phyloP scores from a whole-genome alignment of 78 protist genomes.

The Chrysochromulina parva region DNA sequence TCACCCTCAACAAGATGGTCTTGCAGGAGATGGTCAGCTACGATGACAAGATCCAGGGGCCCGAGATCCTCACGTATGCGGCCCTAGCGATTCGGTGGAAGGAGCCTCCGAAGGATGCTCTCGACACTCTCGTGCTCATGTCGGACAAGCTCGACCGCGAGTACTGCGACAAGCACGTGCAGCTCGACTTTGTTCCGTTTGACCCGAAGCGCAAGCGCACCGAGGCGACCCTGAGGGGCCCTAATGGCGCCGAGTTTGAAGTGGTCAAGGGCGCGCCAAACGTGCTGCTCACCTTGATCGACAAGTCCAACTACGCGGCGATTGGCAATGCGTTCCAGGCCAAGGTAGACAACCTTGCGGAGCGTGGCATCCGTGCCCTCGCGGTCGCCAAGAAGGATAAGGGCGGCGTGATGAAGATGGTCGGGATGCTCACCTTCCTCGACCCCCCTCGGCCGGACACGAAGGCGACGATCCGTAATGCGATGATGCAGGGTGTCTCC shows the following conservation, averaged over 20 bases:
- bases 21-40: neutral
- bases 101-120: constrained; percentile 41
- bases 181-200: constrained; percentile 30
- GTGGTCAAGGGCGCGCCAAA: constrained; percentile 78
- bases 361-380: neutral
- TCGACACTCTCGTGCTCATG: constrained; percentile 31
- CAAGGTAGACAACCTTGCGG: neutral
- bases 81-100: constrained; percentile 25
- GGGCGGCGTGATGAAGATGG: constrained; percentile 40
- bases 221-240: constrained; percentile 32
- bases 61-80: neutral
- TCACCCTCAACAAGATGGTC: neutral
- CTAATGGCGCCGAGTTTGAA: constrained; percentile 12
- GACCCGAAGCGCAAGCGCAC: constrained; percentile 15
- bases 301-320: neutral
- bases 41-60: neutral
- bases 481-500: constrained; percentile 68
- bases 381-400: neutral
- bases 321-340: neutral
- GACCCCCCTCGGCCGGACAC: constrained; percentile 82
- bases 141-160: neutral
- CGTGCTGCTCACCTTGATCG: constrained; percentile 47
- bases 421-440: constrained; percentile 71
- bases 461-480: constrained; percentile 41
- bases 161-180: neutral